Conservation (phyloP, 129 eudicot genomes). For the Arctium minus region DNA sequence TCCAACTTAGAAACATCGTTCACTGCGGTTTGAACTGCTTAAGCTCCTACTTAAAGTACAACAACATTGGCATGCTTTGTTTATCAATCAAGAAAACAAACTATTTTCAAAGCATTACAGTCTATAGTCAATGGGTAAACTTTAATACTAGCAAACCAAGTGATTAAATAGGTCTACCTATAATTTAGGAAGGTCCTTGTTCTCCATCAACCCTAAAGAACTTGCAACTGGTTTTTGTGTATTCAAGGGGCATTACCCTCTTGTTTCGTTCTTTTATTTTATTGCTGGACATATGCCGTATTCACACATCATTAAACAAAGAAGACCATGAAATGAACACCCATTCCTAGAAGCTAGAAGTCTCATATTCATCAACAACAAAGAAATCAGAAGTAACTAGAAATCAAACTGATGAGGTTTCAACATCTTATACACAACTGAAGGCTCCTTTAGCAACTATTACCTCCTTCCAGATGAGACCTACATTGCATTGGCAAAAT, state of each 20-base stretch:
- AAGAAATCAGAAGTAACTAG: not conserved
- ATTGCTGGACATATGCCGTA: not conserved
- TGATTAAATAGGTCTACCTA: not conserved
- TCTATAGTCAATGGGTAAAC: not conserved
- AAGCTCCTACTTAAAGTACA: not conserved
- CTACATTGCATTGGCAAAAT: not conserved
- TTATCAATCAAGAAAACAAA: not conserved
- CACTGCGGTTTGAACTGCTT: not conserved
- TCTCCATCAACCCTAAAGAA: not conserved
- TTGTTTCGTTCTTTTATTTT: not conserved
- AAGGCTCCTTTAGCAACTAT: not conserved
- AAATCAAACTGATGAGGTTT: not conserved
- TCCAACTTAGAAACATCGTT: not conserved
- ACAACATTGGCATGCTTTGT: not conserved
- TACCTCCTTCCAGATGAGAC: not conserved
- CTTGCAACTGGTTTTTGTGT: not conserved
- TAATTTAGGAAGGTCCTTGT: not conserved
- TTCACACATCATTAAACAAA: not conserved
- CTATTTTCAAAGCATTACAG: not conserved
- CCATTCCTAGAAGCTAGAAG: not conserved
- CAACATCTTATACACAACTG: not conserved
- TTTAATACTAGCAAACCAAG: not conserved
- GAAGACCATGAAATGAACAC: not conserved
- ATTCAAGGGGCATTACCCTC: not conserved
- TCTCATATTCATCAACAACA: not conserved